These are phyloP conservation scores for Capsella rubella DNA, from an alignment of 441 rosid species.

Conservation along the genomic window DNA sequence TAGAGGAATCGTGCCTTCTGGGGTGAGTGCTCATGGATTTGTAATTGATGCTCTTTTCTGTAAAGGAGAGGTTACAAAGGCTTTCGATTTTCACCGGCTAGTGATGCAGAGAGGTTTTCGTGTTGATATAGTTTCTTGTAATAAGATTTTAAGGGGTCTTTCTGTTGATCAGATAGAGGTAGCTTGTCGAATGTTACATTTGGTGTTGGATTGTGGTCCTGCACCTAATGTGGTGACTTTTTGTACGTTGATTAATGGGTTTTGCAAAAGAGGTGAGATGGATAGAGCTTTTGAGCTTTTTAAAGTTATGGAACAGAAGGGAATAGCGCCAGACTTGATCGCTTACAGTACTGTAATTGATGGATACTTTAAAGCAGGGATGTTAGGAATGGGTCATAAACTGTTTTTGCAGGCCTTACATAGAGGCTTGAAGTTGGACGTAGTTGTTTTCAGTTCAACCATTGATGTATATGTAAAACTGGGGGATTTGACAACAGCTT, in stretches of 20 bases:
- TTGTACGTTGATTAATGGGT: slow-evolving; percentile 53
- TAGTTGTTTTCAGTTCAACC: slow-evolving; percentile 48
- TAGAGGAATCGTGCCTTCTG: slow-evolving; percentile 29
- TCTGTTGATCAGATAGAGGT: slow-evolving; percentile 37
- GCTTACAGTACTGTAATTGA: slow-evolving; percentile 51
- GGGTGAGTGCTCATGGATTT: slow-evolving; percentile 42
- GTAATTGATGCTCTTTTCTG: slow-evolving; percentile 48
- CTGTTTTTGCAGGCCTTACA: slow-evolving; percentile 43
- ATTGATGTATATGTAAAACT: slow-evolving; percentile 44
- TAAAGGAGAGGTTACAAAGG: slow-evolving; percentile 45
- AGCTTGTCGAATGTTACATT: slow-evolving; percentile 45
- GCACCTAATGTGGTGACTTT: slow-evolving; percentile 55
- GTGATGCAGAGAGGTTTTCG: slow-evolving; percentile 40
- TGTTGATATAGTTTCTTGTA: slow-evolving; percentile 51
- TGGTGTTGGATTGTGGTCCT: slow-evolving; percentile 50
- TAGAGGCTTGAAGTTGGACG: slow-evolving; percentile 47
- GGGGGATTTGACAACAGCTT: slow-evolving; percentile 43
- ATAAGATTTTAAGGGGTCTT: slow-evolving; percentile 52
- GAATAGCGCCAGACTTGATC: slow-evolving; percentile 48
- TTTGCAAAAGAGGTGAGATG: slow-evolving; percentile 50
- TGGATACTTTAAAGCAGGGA: slow-evolving; percentile 51
- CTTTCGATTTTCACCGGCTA: slow-evolving; percentile 46
- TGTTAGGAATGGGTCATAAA: slow-evolving; percentile 50
- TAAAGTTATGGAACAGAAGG: slow-evolving; percentile 43
- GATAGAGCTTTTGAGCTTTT: slow-evolving; percentile 50